Evolutionary conservation across 1,139 yeast species (phyloP), one percentile per base, ranked within the genome.

Genomic region (Komagataea norvegica): DNA sequence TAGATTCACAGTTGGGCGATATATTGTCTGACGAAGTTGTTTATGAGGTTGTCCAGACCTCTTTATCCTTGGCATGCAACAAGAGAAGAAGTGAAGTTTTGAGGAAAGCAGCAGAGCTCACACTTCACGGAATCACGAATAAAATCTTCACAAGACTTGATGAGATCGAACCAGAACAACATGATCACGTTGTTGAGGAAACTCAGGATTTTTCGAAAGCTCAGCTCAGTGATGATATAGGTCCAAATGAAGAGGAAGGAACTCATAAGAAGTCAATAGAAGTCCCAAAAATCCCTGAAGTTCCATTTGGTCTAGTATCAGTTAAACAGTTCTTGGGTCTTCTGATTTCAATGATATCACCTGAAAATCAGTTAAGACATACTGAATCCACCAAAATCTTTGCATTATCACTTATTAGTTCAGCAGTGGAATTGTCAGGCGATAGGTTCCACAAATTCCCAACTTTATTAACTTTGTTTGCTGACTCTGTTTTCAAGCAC

Each of bases 1-100:
- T 88, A 22, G 68, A 70, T 14, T 77, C 91, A n/a, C 70, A 72
- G 1, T 67, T 81, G 33, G 82, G 89, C 11, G 70, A 68, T 24
- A 56, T 77, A 15, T 64, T 91, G 34, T 77, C 91, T 1, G 91
- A 89, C 57, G 91, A 88, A 37, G 80, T 85, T 22, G 77, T 91
- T 38, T 81, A 87, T 44, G 97, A 89, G 56, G 88, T 89, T 25
- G 77, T 89, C 15, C 96, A 91, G 52, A 88, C 96, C 0, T 87
- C 96, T 43, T 71, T 93, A 55, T 81, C 94, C 11, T 73, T 93
- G 61, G 96, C 97, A 2, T 87, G 95, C 56, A 94, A 91, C 58
- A 86, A 88, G 63, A 76, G 89, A 56, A 74, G 97, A 58, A 83
- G 94, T 45, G 97, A 91, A 51, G 86, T 89, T 11, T 70, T 93